Conservation (phyloP, 768 basidiomycete species). For the Panellus pusillus region DNA sequence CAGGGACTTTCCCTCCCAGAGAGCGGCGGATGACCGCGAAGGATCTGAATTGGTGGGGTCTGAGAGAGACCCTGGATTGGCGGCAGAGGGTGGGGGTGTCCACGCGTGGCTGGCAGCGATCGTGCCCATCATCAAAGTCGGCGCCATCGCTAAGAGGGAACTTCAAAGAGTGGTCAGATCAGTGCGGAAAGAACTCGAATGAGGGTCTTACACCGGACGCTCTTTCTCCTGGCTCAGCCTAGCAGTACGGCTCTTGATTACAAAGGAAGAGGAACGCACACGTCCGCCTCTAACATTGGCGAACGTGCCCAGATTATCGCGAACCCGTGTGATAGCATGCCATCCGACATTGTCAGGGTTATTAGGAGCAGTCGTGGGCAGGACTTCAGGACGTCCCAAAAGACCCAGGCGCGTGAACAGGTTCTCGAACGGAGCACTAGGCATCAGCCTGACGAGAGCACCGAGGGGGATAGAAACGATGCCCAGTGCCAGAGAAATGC, state of each 20-base stretch:
- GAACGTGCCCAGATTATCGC: slow-evolving; percentile 86
- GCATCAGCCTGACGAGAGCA: slow-evolving; percentile 73
- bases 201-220: slow-evolving; percentile 40
- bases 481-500: slow-evolving; percentile 86
- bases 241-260: slow-evolving; percentile 75
- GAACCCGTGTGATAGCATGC: slow-evolving; percentile 80
- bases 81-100: slow-evolving; percentile 33
- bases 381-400: slow-evolving; percentile 60
- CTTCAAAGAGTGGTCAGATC: slow-evolving; percentile 2
- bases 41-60: slow-evolving; percentile 79
- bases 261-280: slow-evolving; percentile 80
- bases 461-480: slow-evolving; percentile 87
- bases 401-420: slow-evolving; percentile 56
- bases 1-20: slow-evolving; percentile 76
- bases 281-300: slow-evolving; percentile 86
- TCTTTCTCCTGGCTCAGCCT: slow-evolving; percentile 51
- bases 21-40: slow-evolving; percentile 75
- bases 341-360: slow-evolving; percentile 56
- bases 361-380: slow-evolving; percentile 58
- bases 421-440: slow-evolving; percentile 76
- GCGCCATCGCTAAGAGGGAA: slow-evolving; percentile 74
- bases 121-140: slow-evolving; percentile 70
- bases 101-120: slow-evolving; percentile 68
- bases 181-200: neutral
- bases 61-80: slow-evolving; percentile 48